Conservation (phyloP, 352 stramenopile species). For the Pythium brachiatum region DNA sequence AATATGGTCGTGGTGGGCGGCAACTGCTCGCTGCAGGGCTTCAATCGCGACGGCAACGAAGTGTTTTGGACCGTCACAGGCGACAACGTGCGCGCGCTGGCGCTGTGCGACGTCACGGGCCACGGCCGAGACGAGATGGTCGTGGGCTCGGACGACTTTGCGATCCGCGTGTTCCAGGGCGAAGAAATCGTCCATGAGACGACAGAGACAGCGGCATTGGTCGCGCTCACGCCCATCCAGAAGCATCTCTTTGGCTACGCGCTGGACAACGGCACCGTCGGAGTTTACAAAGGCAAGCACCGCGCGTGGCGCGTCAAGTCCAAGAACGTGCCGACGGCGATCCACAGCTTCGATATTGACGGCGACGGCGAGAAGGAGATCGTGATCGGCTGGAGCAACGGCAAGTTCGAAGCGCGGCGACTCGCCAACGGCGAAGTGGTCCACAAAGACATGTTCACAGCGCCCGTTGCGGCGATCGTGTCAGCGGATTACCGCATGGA, state of each 20-base stretch:
- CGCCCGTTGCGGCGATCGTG: constrained; percentile 66
- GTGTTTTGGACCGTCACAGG: constrained; percentile 92
- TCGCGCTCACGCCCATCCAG: constrained; percentile 67
- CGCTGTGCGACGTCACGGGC: constrained; percentile 70
- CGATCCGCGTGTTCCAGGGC: constrained; percentile 86
- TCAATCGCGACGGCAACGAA: constrained; percentile 74
- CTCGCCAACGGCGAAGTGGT: constrained; percentile 81
- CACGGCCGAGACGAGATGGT: constrained; percentile 75
- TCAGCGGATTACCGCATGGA: constrained; percentile 88
- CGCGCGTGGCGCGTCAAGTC: constrained; percentile 92
- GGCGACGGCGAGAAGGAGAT: constrained; percentile 87
- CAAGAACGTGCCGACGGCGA: constrained; percentile 80
- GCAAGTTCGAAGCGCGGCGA: constrained; percentile 79
- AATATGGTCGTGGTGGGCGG: constrained; percentile 89
- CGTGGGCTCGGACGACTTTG: constrained; percentile 90
- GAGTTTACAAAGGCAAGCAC: constrained; percentile 87
- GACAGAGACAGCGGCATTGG: constrained; percentile 82
- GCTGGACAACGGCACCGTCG: constrained; percentile 90
- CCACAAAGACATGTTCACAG: constrained; percentile 73
- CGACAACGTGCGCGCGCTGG: constrained; percentile 86
- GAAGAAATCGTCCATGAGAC: constrained; percentile 89
- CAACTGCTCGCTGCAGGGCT: constrained; percentile 92
- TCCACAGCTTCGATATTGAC: constrained; percentile 90
- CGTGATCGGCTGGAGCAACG: constrained; percentile 90
- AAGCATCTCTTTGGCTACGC: constrained; percentile 84